Conservation (phyloP, 1,284 basidiomycete species). For the Puccinia hordei region DNA sequence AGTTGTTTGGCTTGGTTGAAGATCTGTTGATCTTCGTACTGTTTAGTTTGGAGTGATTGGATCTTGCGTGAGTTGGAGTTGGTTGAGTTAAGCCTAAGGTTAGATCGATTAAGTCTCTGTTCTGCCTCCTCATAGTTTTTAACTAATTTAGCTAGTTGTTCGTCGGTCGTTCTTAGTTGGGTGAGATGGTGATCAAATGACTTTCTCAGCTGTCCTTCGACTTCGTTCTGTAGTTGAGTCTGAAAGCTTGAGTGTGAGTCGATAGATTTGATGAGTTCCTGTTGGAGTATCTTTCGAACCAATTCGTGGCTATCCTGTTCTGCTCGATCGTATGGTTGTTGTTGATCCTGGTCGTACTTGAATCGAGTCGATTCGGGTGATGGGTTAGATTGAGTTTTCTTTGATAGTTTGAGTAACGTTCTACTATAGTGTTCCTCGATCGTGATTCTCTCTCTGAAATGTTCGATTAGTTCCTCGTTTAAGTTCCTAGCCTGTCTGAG, state of each 20-base stretch:
- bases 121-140: constrained; percentile 36
- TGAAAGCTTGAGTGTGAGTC: constrained; percentile 15
- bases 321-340: neutral
- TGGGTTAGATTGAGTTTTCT: constrained; percentile 9
- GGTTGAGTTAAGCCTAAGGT: neutral
- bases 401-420: constrained; percentile 62
- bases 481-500: constrained; percentile 58
- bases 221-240: neutral
- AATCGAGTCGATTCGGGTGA: neutral
- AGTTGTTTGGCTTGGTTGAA: constrained; percentile 33
- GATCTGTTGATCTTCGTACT: constrained; percentile 26
- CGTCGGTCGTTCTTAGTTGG: constrained; percentile 11
- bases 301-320: neutral
- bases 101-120: constrained; percentile 15
- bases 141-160: constrained; percentile 1
- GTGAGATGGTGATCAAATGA: neutral
- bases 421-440: constrained; percentile 63
- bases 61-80: constrained; percentile 26
- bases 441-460: constrained; percentile 62
- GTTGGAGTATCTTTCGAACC: neutral
- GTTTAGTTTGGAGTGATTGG: constrained; percentile 10
- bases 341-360: neutral
- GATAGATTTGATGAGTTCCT: constrained; percentile 19
- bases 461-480: constrained; percentile 61
- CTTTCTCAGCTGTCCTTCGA: constrained; percentile 15